Conservation (phyloP, 1,284 basidiomycete genomes). For the Boletus smithii region DNA sequence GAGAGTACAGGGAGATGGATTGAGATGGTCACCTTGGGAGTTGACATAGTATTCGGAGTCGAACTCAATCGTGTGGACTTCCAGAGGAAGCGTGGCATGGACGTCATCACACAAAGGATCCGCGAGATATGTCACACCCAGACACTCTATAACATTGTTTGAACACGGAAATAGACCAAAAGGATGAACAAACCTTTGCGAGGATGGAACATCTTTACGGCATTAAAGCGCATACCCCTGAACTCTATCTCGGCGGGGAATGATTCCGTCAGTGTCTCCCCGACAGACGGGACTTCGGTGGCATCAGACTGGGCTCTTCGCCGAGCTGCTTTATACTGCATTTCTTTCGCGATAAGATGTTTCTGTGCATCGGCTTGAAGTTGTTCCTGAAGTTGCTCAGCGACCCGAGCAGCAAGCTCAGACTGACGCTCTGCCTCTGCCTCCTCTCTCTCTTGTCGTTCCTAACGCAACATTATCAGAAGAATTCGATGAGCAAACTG, state of each 20-base stretch:
- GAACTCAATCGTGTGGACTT: conserved; percentile 64
- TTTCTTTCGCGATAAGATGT: conserved; percentile 51
- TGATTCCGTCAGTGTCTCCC: conserved; percentile 57
- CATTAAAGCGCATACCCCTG: conserved; percentile 54
- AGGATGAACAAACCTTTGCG: conserved; percentile 48
- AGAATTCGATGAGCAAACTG: background rate
- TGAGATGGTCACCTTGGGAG: conserved; percentile 47
- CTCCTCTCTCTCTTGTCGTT: conserved; percentile 40
- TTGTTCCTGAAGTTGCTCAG: conserved; percentile 57
- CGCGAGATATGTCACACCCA: conserved; percentile 65
- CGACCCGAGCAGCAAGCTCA: conserved; percentile 46
- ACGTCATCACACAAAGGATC: conserved; percentile 68
- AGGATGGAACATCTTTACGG: conserved; percentile 69
- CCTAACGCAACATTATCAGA: conserved; percentile 13
- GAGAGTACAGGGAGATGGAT: background rate
- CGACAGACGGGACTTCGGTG: conserved; percentile 53
- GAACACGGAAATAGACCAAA: background rate
- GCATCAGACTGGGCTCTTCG: conserved; percentile 64
- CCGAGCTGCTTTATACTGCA: conserved; percentile 50
- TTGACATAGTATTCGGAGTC: conserved; percentile 63
- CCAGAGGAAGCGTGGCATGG: conserved; percentile 53
- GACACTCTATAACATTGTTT: conserved; percentile 41
- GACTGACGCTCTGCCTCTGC: conserved; percentile 52
- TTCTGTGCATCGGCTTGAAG: conserved; percentile 58
- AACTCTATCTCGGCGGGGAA: conserved; percentile 57